Evolutionary conservation across 192 early-diverging fungal species (phyloP).

Genomic region (Backusella liffmaniae): DNA sequence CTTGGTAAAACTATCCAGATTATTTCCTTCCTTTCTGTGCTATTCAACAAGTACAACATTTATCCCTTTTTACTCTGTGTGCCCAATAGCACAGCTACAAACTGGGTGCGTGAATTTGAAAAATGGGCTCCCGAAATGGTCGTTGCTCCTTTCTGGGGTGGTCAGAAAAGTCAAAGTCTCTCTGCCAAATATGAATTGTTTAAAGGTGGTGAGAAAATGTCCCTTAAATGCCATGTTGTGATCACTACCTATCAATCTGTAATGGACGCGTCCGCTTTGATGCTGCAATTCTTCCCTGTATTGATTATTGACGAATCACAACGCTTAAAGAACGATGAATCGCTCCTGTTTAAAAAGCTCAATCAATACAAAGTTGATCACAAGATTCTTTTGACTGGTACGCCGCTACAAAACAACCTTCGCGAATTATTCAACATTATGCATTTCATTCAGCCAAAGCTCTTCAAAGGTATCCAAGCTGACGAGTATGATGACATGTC

Average conservation of each 20-base stretch:
- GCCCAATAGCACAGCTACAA: conserved; percentile 60
- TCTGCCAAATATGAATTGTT: conserved; percentile 56
- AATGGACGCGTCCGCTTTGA: not conserved
- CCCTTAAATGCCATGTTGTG: conserved; percentile 67
- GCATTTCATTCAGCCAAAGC: conserved; percentile 64
- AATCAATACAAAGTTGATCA: conserved; percentile 49
- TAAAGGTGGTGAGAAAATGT: conserved; percentile 1
- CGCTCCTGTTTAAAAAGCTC: conserved; percentile 54
- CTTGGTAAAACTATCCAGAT: conserved; percentile 78
- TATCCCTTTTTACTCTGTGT: conserved; percentile 70
- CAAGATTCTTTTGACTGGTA: conserved; percentile 67
- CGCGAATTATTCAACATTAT: conserved; percentile 71
- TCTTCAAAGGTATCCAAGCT: conserved; percentile 57
- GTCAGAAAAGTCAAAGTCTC: conserved; percentile 39
- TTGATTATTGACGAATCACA: conserved; percentile 79
- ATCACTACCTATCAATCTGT: conserved; percentile 65
- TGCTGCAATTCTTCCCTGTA: conserved; percentile 47
- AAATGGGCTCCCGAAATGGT: conserved; percentile 67
- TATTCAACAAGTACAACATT: conserved; percentile 45
- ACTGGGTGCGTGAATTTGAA: conserved; percentile 72
- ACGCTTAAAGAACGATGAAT: conserved; percentile 71
- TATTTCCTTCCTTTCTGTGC: conserved; percentile 50
- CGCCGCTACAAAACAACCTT: conserved; percentile 73
- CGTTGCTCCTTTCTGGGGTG: conserved; percentile 58
- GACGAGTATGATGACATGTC: conserved; percentile 54